Percentiles rank a stretch among this genome's conserved stretches.
Conservation (phyloP, 2,329 filamentous ascomycete genomes). For the Aspergillus hiratsukae region DNA sequence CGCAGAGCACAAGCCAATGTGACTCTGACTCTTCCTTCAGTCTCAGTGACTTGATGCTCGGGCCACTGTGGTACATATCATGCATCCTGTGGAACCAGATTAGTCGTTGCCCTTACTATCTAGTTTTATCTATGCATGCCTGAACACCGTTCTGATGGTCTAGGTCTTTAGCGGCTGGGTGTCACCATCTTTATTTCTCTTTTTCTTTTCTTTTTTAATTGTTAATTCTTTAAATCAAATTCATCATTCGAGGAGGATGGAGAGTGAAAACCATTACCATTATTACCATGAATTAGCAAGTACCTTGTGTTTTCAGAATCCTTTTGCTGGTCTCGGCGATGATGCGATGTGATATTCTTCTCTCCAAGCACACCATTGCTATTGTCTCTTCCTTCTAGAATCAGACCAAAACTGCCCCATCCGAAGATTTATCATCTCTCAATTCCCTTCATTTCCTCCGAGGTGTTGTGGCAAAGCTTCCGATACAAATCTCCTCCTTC, state of each 20-base stretch:
- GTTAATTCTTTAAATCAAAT: background rate
- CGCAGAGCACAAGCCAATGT: background rate
- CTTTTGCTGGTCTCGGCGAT: slow-evolving; percentile 3
- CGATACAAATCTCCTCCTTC: slow-evolving; percentile 13
- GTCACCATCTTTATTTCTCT: slow-evolving; percentile 6
- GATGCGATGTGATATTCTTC: slow-evolving; percentile 6
- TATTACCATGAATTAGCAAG: background rate
- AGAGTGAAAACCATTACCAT: background rate
- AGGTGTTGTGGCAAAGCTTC: background rate
- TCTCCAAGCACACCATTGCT: slow-evolving; percentile 1
- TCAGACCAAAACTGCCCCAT: background rate
- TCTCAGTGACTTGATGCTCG: slow-evolving; percentile 8
- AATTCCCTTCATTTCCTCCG: slow-evolving; percentile 1
- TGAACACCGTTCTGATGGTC: slow-evolving; percentile 6
- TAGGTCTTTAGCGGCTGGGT: slow-evolving; percentile 9
- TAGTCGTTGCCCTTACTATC: slow-evolving; percentile 8
- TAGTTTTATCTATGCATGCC: slow-evolving; percentile 5
- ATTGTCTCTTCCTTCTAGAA: background rate
- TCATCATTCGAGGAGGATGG: background rate
- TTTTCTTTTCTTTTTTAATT: background rate
- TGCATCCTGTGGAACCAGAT: slow-evolving; percentile 21
- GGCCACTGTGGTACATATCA: slow-evolving; percentile 20
- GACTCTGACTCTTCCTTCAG: background rate
- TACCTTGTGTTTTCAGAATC: background rate
- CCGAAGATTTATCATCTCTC: slow-evolving; percentile 2